A percentile compares a stretch with the other conserved stretches of the same genome.
These are phyloP conservation scores for Pseudocercospora ulei DNA, from an alignment of 2,329 filamentous ascomycete genomes.

Conservation along the genomic window DNA sequence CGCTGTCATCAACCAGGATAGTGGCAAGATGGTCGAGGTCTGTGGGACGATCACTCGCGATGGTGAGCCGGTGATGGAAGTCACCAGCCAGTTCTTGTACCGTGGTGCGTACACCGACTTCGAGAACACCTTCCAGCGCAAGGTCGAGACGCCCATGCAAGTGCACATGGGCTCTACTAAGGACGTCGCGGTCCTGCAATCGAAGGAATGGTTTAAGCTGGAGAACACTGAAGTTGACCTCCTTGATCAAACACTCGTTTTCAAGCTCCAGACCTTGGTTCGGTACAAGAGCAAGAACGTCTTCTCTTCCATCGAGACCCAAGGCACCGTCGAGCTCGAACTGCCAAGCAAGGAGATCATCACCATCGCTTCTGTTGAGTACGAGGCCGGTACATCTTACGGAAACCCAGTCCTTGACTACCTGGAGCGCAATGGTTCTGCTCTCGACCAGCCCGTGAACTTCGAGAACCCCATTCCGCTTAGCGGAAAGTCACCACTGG, in stretches of 20 bases:
- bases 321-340: slow-evolving; percentile 85
- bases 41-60: slow-evolving; percentile 87
- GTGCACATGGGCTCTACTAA: slow-evolving; percentile 76
- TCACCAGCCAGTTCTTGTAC: slow-evolving; percentile 97
- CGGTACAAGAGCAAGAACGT: slow-evolving; percentile 91
- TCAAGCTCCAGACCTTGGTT: slow-evolving; percentile 85
- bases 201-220: slow-evolving; percentile 94
- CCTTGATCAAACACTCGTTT: slow-evolving; percentile 84
- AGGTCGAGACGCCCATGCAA: slow-evolving; percentile 90
- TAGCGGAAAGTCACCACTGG: slow-evolving; percentile 79
- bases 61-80: slow-evolving; percentile 85
- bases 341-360: slow-evolving; percentile 95
- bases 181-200: slow-evolving; percentile 85
- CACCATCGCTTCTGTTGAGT: slow-evolving; percentile 93
- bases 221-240: slow-evolving; percentile 78
- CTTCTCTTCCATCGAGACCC: slow-evolving; percentile 83
- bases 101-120: slow-evolving; percentile 85
- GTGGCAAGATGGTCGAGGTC: slow-evolving; percentile 99
- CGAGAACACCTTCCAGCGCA: slow-evolving; percentile 97
- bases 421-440: slow-evolving; percentile 78
- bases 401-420: slow-evolving; percentile 97
- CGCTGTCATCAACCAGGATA: slow-evolving; percentile 93
- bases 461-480: slow-evolving; percentile 97
- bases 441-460: slow-evolving; percentile 89
- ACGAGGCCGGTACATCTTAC: slow-evolving; percentile 80